Evolutionary conservation across 306 rosid genomes (phyloP).

Genomic region (Cicer arietinum): DNA sequence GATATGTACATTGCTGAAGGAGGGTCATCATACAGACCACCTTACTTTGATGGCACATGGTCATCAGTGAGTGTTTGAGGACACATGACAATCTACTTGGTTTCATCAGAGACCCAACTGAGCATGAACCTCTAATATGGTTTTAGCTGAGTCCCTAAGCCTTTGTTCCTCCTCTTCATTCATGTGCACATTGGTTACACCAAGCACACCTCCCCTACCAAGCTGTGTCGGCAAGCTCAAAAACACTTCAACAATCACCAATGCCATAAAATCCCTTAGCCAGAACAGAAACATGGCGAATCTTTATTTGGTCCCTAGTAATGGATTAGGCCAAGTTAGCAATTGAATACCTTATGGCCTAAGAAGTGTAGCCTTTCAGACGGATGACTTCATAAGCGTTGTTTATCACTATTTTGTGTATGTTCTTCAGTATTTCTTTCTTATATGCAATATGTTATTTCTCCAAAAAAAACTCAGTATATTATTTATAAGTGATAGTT

Average conservation of each 20-base stretch:
- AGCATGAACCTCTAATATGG: constrained; percentile 65
- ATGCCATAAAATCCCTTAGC: too few relatives aligned
- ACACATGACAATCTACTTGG: not conserved
- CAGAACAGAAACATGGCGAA: too few relatives aligned
- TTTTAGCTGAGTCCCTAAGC: constrained; percentile 68
- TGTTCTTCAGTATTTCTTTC: constrained; percentile 48
- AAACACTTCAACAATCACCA: too few relatives aligned
- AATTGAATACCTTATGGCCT: constrained; percentile 89
- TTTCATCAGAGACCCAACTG: constrained; percentile 59
- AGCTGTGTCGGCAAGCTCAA: too few relatives aligned
- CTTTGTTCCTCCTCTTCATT: constrained; percentile 61
- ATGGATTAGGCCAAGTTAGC: too few relatives aligned
- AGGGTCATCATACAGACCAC: too few relatives aligned
- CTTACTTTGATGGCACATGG: not conserved
- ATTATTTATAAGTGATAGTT: too few relatives aligned
- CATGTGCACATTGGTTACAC: constrained; percentile 77
- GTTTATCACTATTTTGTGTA: constrained; percentile 68
- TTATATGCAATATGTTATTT: too few relatives aligned
- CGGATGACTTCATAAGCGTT: constrained; percentile 85
- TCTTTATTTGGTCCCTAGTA: too few relatives aligned
- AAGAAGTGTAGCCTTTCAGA: constrained; percentile 87
- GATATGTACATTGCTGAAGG: too few relatives aligned
- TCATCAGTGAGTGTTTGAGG: not conserved
- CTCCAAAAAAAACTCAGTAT: too few relatives aligned
- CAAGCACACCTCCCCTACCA: constrained; percentile 78